Evolutionary conservation across 2,329 filamentous ascomycete genomes (phyloP).

Genomic region (Aureobasidium leucospermi): DNA sequence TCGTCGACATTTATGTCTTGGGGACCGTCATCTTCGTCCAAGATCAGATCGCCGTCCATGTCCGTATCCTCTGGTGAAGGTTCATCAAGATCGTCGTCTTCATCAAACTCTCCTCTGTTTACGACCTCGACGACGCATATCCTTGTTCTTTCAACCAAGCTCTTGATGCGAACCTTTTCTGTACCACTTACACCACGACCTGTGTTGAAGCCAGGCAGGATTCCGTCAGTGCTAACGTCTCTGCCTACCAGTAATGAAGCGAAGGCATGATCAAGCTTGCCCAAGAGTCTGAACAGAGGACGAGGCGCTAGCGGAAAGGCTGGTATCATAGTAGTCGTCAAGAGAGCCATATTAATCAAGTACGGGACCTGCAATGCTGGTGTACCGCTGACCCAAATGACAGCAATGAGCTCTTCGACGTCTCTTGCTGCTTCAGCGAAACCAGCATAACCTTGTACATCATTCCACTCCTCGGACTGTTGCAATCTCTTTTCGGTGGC

Average conservation of each 20-base stretch:
- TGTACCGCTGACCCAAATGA: slow-evolving; percentile 81
- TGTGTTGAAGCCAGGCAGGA: slow-evolving; percentile 63
- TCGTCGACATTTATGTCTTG: slow-evolving; percentile 25
- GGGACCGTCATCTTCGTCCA: slow-evolving; percentile 14
- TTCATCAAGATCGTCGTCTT: slow-evolving; percentile 29
- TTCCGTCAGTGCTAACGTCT: slow-evolving; percentile 57
- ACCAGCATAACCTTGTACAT: slow-evolving; percentile 47
- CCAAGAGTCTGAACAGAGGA: slow-evolving; percentile 62
- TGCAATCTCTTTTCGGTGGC: slow-evolving; percentile 14
- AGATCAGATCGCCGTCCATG: slow-evolving; percentile 35
- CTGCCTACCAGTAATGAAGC: slow-evolving; percentile 63
- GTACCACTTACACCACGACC: slow-evolving; percentile 63
- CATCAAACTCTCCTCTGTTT: slow-evolving; percentile 45
- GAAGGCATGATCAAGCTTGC: slow-evolving; percentile 79
- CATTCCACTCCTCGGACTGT: slow-evolving; percentile 29
- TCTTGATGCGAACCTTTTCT: slow-evolving; percentile 82
- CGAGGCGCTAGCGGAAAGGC: slow-evolving; percentile 62
- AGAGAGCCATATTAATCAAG: slow-evolving; percentile 67
- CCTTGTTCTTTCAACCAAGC: slow-evolving; percentile 69
- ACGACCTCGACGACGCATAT: slow-evolving; percentile 63
- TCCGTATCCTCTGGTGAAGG: slow-evolving; percentile 31
- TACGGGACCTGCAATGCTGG: slow-evolving; percentile 78
- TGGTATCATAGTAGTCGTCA: slow-evolving; percentile 63
- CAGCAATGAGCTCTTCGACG: slow-evolving; percentile 65
- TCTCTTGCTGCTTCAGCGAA: slow-evolving; percentile 68